phyloP scores from a whole-genome alignment of 176 grass and related monocot species.

The Eragrostis curvula region DNA sequence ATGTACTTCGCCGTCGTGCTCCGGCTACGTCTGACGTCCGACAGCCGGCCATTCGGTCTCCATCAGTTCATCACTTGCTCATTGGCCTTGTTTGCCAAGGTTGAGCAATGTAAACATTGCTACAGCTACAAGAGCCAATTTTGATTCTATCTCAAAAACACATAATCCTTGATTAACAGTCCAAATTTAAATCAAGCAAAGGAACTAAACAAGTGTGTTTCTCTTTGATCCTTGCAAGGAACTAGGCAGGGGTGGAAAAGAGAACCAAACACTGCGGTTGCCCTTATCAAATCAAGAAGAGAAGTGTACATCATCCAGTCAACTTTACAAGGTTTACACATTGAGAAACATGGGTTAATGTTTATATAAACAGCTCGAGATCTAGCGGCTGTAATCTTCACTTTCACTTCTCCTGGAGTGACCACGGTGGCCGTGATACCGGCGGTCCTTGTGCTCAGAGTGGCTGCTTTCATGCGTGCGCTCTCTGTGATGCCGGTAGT shows the following conservation, averaged over 20 bases:
- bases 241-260: too few relatives aligned
- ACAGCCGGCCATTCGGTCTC: not conserved
- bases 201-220: too few relatives aligned
- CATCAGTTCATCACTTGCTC: not conserved
- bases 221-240: too few relatives aligned
- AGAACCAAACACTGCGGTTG: too few relatives aligned
- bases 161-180: too few relatives aligned
- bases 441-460: conserved; percentile 16
- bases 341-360: not conserved
- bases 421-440: conserved; percentile 3
- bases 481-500: conserved; percentile 38
- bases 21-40: not conserved
- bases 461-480: conserved; percentile 35
- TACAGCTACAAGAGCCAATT: too few relatives aligned
- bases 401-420: conserved; percentile 43
- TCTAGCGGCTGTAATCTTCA: conserved; percentile 40
- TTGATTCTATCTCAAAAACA: not conserved
- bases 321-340: not conserved
- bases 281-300: not conserved
- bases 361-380: not conserved
- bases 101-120: not conserved
- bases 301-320: not conserved
- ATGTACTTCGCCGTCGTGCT: not conserved
- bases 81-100: not conserved
- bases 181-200: too few relatives aligned